Evolutionary conservation across 2,329 filamentous ascomycete genomes (phyloP), one percentile per base, ranked within the genome.

Genomic region (Pseudogymnoascus sp.): DNA sequence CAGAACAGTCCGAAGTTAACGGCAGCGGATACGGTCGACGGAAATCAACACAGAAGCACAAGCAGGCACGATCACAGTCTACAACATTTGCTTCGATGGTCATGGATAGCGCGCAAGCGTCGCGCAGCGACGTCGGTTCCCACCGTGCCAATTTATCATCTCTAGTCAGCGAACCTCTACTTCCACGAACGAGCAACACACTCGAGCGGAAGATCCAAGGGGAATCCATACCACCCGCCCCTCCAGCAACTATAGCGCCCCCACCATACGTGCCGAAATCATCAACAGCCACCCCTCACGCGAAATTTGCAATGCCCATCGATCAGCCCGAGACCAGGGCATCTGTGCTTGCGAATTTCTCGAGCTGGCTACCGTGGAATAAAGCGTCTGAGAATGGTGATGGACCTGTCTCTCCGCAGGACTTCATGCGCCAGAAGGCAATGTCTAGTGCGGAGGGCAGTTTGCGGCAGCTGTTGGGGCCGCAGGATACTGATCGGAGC

Each of bases 361-460:
- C 68, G 29, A 71, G 70, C 16, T 74, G 72, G 72, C 63, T 76
- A 16, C 69, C 70, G 1, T 73, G 69, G 67, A 66, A 63, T 21
- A 67, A 68, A 62, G n/a, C 26, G 8, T 11, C 47, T 34, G 47
- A 57, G 26, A 57, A 57, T 31, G n/a, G 47, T 8, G 47, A 57
- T 57, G 47, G 10, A 12, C 47, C 26, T 11, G n/a, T 57, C 47
- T 31, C 47, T 18, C n/a, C 61, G 34, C n/a, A 59, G 51, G 16
- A 37, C 40, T 26, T 59, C 11, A 62, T 66, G 34, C 69, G 63
- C 61, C 61, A 40, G 68, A 71, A 68, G 68, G 73, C 47, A 69
- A 73, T 62, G 78, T 80, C 65, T 0, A 78, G 82, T 68, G 84
- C 84, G 0, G 83, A 85, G 70, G 82, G 82, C 1, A 85, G 80